Evolutionary conservation across 164 flowering plant species (phyloP).

Genomic region (Tinospora cordifolia): DNA sequence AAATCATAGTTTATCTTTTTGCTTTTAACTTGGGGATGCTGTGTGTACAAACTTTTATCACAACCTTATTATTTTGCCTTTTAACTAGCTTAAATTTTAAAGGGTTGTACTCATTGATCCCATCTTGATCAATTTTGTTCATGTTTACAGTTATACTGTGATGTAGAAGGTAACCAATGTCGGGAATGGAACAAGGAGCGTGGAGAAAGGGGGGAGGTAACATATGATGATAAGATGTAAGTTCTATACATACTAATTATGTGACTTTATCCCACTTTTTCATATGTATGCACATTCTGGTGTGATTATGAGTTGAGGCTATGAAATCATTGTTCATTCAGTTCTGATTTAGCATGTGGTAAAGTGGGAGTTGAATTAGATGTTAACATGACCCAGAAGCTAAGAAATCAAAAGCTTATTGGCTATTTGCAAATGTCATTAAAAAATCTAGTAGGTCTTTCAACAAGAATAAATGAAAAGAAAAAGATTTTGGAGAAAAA

Average conservation of each 20-base stretch:
- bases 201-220: constrained; percentile 38
- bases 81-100: not conserved
- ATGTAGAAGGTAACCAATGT: constrained; percentile 55
- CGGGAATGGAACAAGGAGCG: constrained; percentile 76
- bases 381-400: too few species aligned
- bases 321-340: not conserved
- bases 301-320: not conserved
- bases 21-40: too few species aligned
- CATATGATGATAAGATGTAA: constrained; percentile 59
- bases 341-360: not conserved
- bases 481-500: too few species aligned
- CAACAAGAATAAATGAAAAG: too few species aligned
- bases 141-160: constrained; percentile 44
- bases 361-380: too few species aligned
- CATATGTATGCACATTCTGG: not conserved
- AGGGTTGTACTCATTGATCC: not conserved
- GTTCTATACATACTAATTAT: constrained; percentile 9
- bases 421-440: too few species aligned
- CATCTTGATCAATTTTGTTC: not conserved
- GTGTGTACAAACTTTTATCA: too few species aligned
- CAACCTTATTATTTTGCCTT: too few species aligned
- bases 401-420: too few species aligned
- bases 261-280: not conserved
- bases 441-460: too few species aligned
- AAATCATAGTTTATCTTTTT: not conserved